phyloP scores from a whole-genome alignment of 345 rosid genomes.

The Kandelia obovata region DNA sequence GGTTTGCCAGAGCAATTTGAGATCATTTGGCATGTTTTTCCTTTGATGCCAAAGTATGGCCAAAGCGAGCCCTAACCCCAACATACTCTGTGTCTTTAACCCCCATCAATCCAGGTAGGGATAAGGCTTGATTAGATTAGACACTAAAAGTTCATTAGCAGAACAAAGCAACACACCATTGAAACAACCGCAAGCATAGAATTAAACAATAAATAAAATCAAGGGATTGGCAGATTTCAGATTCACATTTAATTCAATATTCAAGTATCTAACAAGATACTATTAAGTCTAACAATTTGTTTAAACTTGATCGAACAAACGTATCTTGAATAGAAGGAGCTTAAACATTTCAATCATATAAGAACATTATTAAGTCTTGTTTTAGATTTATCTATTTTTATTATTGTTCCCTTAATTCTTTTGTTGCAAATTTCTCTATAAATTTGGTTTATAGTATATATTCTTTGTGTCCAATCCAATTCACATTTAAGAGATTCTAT shows the following conservation, averaged over 20 bases:
- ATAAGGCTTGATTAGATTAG: background rate
- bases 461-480: no score
- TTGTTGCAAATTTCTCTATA: no score
- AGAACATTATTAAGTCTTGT: no score
- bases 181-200: background rate
- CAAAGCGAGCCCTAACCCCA: slow-evolving; percentile 92
- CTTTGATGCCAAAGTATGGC: slow-evolving; percentile 72
- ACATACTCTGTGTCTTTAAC: slow-evolving; percentile 61
- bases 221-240: background rate
- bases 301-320: no score
- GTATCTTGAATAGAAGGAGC: no score
- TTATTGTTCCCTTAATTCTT: no score
- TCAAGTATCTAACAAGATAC: no score
- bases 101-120: slow-evolving; percentile 60
- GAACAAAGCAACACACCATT: background rate
- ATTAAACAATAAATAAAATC: background rate
- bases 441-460: no score
- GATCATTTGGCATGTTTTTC: slow-evolving; percentile 72
- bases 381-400: no score
- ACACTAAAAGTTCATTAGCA: background rate
- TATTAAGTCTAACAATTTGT: no score
- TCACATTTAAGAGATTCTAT: no score
- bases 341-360: no score
- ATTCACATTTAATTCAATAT: background rate
- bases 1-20: slow-evolving; percentile 59